These are phyloP conservation scores for Cladophialophora immunda DNA, from an alignment of 2,329 filamentous ascomycete genomes.

Conservation along the genomic window DNA sequence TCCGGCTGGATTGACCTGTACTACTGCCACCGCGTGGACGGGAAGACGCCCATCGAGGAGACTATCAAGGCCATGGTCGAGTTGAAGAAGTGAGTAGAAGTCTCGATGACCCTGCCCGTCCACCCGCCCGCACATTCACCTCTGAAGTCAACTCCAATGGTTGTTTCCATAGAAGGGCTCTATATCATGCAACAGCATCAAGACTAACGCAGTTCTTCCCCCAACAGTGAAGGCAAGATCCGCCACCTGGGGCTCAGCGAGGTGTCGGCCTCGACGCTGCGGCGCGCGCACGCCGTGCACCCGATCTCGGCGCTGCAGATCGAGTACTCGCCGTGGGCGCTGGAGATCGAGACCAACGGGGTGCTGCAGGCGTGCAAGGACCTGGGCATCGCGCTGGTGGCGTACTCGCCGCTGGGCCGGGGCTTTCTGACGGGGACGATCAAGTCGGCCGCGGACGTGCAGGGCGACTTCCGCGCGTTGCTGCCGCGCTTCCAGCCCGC, in stretches of 20 bases:
- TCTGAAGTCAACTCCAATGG: conserved; percentile 43
- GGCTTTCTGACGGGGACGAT: conserved; percentile 65
- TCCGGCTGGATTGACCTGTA: conserved; percentile 53
- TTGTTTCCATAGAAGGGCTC: not conserved
- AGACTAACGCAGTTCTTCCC: too few relatives aligned
- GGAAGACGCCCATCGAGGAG: conserved; percentile 55
- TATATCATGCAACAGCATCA: too few relatives aligned
- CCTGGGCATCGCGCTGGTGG: conserved; percentile 72
- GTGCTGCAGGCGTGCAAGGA: conserved; percentile 58
- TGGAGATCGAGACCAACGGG: conserved; percentile 56
- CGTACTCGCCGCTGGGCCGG: conserved; percentile 75
- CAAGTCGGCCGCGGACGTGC: conserved; percentile 63
- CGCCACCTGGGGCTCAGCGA: conserved; percentile 59
- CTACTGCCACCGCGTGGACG: conserved; percentile 56
- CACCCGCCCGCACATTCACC: too few relatives aligned
- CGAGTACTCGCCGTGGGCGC: conserved; percentile 58
- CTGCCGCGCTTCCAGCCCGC: conserved; percentile 69
- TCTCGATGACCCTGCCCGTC: too few relatives aligned
- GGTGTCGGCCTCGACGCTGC: conserved; percentile 56
- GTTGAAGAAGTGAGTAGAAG: conserved; percentile 50
- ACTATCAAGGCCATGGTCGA: conserved; percentile 55
- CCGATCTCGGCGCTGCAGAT: conserved; percentile 60
- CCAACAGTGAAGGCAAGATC: conserved; percentile 60
- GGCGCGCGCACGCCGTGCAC: conserved; percentile 55
- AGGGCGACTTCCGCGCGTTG: conserved; percentile 56